A percentile compares a stretch with the other conserved stretches of the same genome.
phyloP scores from a whole-genome alignment of 345 rosid species.

The Dovyalis caffra region DNA sequence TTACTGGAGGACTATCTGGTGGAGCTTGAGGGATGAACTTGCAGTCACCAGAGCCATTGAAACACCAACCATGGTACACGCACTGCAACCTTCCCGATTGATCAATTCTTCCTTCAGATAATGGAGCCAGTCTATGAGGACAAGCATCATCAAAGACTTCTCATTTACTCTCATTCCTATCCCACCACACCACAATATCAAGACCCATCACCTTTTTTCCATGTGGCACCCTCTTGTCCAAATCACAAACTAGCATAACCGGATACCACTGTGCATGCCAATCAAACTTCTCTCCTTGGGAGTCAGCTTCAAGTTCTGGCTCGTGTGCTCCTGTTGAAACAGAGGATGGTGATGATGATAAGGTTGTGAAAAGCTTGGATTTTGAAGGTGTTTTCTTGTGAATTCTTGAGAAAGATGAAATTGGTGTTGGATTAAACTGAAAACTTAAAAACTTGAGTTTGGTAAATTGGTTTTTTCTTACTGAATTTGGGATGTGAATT shows the following conservation, averaged over 20 bases:
- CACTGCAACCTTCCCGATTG: slow-evolving; percentile 75
- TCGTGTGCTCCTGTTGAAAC: slow-evolving; percentile 29
- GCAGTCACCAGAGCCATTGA: slow-evolving; percentile 41
- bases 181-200: slow-evolving; percentile 88
- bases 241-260: slow-evolving; percentile 69
- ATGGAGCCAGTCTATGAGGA: slow-evolving; percentile 39
- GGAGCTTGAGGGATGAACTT: slow-evolving; percentile 51
- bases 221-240: slow-evolving; percentile 68
- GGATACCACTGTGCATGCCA: slow-evolving; percentile 77
- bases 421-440: slow-evolving; percentile 4
- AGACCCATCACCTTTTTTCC: slow-evolving; percentile 70
- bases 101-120: slow-evolving; percentile 82
- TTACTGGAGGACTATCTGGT: slow-evolving; percentile 51
- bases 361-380: slow-evolving; percentile 32
- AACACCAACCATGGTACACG: slow-evolving; percentile 93
- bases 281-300: slow-evolving; percentile 54
- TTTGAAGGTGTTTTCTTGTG: slow-evolving; percentile 7
- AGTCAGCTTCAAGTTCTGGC: slow-evolving; percentile 31
- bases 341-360: slow-evolving; percentile 30
- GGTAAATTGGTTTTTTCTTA: slow-evolving; percentile 17
- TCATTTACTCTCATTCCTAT: slow-evolving; percentile 52
- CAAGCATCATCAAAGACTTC: slow-evolving; percentile 37
- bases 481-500: slow-evolving; percentile 16
- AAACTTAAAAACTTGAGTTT: slow-evolving; percentile 22
- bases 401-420: slow-evolving; percentile 6